A percentile compares a stretch with the other conserved stretches of the same genome.
Conservation (phyloP, 2,329 filamentous ascomycete species). For the Fusarium guadeloupense region DNA sequence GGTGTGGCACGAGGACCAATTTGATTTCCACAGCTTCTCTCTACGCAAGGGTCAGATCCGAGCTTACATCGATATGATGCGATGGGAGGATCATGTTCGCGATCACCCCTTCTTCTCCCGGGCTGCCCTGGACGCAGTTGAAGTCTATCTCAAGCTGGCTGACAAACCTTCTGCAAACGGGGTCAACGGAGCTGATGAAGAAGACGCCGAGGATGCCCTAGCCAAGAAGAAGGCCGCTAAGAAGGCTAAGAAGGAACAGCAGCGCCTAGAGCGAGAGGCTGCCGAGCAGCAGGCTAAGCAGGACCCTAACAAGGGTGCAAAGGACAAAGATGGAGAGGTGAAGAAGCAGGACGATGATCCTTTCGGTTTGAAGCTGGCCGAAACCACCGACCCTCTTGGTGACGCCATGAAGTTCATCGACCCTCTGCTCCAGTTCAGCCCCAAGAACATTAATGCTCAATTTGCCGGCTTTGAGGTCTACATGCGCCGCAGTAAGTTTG, state of each 20-base stretch:
- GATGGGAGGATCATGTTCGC: slow-evolving; percentile 91
- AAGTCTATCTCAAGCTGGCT: slow-evolving; percentile 80
- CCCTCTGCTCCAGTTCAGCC: slow-evolving; percentile 83
- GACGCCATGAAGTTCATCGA: slow-evolving; percentile 88
- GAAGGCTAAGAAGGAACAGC: slow-evolving; percentile 83
- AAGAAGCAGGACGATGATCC: slow-evolving; percentile 95
- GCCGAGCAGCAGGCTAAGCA: slow-evolving; percentile 81
- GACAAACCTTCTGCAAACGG: slow-evolving; percentile 77
- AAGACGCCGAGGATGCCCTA: slow-evolving; percentile 64
- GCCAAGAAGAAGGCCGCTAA: slow-evolving; percentile 89
- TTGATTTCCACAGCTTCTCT: slow-evolving; percentile 98
- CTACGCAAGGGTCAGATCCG: slow-evolving; percentile 95
- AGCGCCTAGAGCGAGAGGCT: slow-evolving; percentile 75
- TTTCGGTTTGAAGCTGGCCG: slow-evolving; percentile 78
- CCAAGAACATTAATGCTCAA: slow-evolving; percentile 83
- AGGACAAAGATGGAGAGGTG: slow-evolving; percentile 66
- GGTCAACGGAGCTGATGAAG: slow-evolving; percentile 64
- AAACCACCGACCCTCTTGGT: slow-evolving; percentile 82
- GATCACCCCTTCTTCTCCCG: slow-evolving; percentile 94
- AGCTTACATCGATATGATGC: slow-evolving; percentile 94
- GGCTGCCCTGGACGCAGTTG: slow-evolving; percentile 82
- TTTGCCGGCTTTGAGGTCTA: slow-evolving; percentile 90
- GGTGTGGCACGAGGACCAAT: slow-evolving; percentile 97
- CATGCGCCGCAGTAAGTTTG: slow-evolving; percentile 77
- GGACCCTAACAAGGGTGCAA: slow-evolving; percentile 80